Evolutionary conservation across 2,329 filamentous ascomycete genomes (phyloP).

Genomic region (Endothia cerciana): DNA sequence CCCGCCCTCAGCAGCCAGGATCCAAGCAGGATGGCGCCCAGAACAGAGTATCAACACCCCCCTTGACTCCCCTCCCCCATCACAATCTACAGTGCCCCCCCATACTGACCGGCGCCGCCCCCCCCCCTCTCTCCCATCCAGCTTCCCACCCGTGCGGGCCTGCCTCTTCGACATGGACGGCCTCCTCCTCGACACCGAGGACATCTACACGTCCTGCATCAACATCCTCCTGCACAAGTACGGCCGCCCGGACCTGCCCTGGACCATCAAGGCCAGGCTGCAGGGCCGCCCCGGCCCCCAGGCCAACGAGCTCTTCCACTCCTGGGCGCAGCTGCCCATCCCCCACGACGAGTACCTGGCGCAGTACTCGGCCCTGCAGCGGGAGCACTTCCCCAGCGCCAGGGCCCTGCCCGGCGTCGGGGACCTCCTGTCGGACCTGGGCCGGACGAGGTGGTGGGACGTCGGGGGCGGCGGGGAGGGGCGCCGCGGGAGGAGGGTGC

Average conservation of each 20-base stretch:
- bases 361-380: conserved; percentile 67
- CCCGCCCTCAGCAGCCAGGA: background rate
- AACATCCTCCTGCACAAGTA: conserved; percentile 82
- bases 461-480: conserved; percentile 31
- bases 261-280: conserved; percentile 90
- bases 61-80: background rate
- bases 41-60: conserved; percentile 48
- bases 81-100: background rate
- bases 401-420: conserved; percentile 79
- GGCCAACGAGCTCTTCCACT: conserved; percentile 61
- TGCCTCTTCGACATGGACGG: conserved; percentile 99
- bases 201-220: conserved; percentile 81
- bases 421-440: conserved; percentile 66
- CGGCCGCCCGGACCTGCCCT: conserved; percentile 76
- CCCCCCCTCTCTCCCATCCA: conserved; percentile 40
- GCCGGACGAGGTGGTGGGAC: conserved; percentile 55
- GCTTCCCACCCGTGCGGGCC: conserved; percentile 79
- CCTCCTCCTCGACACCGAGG: conserved; percentile 90
- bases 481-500: conserved; percentile 50
- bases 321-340: conserved; percentile 88
- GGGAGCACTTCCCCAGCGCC: conserved; percentile 71
- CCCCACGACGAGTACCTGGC: conserved; percentile 66
- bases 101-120: conserved; percentile 1
- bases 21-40: conserved; percentile 44
- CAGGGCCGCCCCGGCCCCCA: conserved; percentile 61